phyloP scores from a whole-genome alignment of 2,329 filamentous ascomycete species.

The Neofusicoccum ribis region DNA sequence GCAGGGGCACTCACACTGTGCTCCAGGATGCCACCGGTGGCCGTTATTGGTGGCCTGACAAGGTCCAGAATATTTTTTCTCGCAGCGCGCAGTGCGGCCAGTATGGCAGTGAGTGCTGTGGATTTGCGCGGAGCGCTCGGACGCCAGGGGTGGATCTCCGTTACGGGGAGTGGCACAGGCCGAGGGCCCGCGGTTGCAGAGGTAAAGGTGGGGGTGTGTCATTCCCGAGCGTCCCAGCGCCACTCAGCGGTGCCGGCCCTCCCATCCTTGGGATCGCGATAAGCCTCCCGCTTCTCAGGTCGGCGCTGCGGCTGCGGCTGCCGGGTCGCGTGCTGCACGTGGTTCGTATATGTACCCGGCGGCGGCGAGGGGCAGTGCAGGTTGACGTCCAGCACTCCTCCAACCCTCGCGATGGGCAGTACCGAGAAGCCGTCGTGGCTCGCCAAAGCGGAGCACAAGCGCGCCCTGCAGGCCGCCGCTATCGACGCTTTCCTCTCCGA shows the following conservation, averaged over 20 bases:
- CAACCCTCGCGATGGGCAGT: not conserved
- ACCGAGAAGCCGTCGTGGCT: not conserved
- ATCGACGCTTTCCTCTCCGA: conserved; percentile 7
- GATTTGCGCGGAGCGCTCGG: conserved; percentile 15
- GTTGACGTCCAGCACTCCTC: not conserved
- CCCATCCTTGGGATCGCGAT: not conserved
- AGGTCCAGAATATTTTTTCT: conserved; percentile 1
- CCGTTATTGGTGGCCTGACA: conserved; percentile 15
- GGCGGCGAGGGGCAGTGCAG: not conserved
- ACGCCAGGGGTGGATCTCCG: not conserved
- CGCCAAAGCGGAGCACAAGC: conserved; percentile 9
- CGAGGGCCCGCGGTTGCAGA: not conserved
- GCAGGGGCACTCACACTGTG: conserved; percentile 6
- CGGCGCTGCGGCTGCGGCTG: conserved; percentile 7
- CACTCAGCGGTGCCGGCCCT: not conserved
- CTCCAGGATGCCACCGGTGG: not conserved
- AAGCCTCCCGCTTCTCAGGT: not conserved
- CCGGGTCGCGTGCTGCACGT: not conserved
- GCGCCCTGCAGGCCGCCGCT: conserved; percentile 5
- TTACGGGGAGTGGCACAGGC: no score
- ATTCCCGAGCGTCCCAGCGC: not conserved
- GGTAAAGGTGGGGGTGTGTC: not conserved
- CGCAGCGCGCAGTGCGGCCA: not conserved
- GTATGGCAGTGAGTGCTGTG: conserved; percentile 4
- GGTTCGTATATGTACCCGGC: not conserved